Evolutionary conservation across 1,284 basidiomycete genomes (phyloP).

Genomic region (Moesziomyces parantarcticus): DNA sequence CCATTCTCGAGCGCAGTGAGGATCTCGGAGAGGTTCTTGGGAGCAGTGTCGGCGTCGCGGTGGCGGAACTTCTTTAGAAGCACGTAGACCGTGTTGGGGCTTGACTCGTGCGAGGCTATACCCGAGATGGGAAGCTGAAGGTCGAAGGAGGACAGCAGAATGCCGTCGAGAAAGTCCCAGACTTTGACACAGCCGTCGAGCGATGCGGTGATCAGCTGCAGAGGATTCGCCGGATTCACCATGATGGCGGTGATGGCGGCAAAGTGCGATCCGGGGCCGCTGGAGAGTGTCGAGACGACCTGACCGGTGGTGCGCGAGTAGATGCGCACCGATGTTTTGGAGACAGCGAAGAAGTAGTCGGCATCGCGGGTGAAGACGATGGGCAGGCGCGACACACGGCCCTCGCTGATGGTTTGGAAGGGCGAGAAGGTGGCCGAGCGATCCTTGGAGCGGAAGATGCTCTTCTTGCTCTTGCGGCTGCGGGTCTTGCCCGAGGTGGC

Average conservation of each 20-base stretch:
- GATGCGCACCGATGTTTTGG: slow-evolving; percentile 57
- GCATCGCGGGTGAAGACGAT: slow-evolving; percentile 49
- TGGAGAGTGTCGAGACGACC: slow-evolving; percentile 63
- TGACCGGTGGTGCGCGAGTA: slow-evolving; percentile 60
- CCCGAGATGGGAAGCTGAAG: slow-evolving; percentile 77
- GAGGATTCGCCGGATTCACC: slow-evolving; percentile 85
- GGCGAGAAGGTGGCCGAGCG: slow-evolving; percentile 29
- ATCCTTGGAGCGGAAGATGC: slow-evolving; percentile 14
- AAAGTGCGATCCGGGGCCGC: slow-evolving; percentile 45
- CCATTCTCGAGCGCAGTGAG: slow-evolving; percentile 26
- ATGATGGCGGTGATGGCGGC: slow-evolving; percentile 75
- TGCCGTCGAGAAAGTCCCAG: slow-evolving; percentile 93
- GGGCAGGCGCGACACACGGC: slow-evolving; percentile 38
- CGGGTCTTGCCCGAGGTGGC: slow-evolving; percentile 11
- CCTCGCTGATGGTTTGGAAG: slow-evolving; percentile 45
- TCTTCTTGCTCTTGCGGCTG: slow-evolving; percentile 29
- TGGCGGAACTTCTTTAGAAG: slow-evolving; percentile 73
- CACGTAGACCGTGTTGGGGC: slow-evolving; percentile 76
- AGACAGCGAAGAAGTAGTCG: slow-evolving; percentile 61
- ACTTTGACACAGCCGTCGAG: slow-evolving; percentile 84
- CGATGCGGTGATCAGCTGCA: slow-evolving; percentile 88
- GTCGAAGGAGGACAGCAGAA: slow-evolving; percentile 74
- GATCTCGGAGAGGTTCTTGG: slow-evolving; percentile 35
- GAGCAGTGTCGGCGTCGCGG: slow-evolving; percentile 29
- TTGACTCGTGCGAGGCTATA: slow-evolving; percentile 77